These are phyloP conservation scores for Boletellus deceptivus DNA, from an alignment of 1,284 basidiomycete species.

Conservation along the genomic window DNA sequence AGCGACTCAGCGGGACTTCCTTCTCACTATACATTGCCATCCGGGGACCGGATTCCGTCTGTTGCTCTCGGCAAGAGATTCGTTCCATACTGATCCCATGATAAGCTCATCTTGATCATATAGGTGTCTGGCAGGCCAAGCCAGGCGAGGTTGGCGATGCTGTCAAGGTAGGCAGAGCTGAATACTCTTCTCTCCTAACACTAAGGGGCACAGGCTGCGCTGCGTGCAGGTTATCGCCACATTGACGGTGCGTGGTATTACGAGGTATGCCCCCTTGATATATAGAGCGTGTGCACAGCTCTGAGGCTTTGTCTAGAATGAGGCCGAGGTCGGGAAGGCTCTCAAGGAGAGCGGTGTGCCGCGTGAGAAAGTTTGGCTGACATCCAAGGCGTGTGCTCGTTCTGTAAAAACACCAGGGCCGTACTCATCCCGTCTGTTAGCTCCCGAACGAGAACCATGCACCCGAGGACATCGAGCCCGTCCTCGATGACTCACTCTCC, in stretches of 20 bases:
- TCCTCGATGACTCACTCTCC: constrained; percentile 65
- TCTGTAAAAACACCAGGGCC: not conserved
- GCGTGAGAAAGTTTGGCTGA: constrained; percentile 69
- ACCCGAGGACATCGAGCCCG: constrained; percentile 63
- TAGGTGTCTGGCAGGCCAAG: constrained; percentile 63
- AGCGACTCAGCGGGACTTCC: constrained; percentile 36
- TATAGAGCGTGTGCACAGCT: not conserved
- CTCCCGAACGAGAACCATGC: constrained; percentile 71
- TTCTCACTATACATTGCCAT: constrained; percentile 52
- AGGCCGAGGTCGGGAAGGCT: constrained; percentile 73
- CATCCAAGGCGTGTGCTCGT: constrained; percentile 41
- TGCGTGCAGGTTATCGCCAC: constrained; percentile 65
- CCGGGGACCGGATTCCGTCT: constrained; percentile 60
- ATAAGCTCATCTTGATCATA: constrained; percentile 2
- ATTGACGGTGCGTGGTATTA: constrained; percentile 79
- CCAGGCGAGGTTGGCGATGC: constrained; percentile 55
- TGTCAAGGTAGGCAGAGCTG: constrained; percentile 43
- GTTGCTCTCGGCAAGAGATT: constrained; percentile 51
- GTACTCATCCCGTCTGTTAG: constrained; percentile 29
- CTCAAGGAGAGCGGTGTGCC: constrained; percentile 56
- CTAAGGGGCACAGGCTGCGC: constrained; percentile 41
- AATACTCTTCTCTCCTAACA: not conserved
- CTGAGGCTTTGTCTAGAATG: constrained; percentile 49
- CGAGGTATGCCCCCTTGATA: constrained; percentile 34
- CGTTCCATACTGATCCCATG: not conserved